Base-by-base conservation (phyloP, 306 rosid genomes). In the Begonia peltatifolia region DNA sequence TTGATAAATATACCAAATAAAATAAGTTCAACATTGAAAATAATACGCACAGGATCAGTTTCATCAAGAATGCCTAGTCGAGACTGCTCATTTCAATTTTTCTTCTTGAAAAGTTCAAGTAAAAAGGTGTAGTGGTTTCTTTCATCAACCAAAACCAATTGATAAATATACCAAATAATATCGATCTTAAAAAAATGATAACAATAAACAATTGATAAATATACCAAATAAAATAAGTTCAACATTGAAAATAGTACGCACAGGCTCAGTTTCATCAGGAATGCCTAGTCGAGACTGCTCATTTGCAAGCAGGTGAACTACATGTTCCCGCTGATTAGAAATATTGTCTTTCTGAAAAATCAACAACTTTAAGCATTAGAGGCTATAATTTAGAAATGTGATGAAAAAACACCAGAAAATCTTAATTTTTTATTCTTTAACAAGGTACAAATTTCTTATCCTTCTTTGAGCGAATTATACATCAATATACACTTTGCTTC, bases 271-370 rank as follows among this genome's bases (percentile, higher is more conserved):
- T 65, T 52, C 84, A 23, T 76, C 90, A 60, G 79, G 90, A 64
- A 74, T 67, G 68, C 74, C 67, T 68, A 85, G 87, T 56, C 74
- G 94, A 59, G 94, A 82, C 60, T 89, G 97, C 76, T 78, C 94
- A 50, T 89, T 89, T 16, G 95, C 87, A 69, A 89, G 93, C 47
- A 89, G 87, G 74, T 82, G 90, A 69, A 82, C 80, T 38, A 82
- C 58, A 61, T 89, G 90, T 65, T 89, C 97, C 0, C 83, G 87
- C 77, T 89, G 97, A 67, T 89, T 89, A 54, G 87, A 81, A 36
- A 85, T 82, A 63, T 80, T 89, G 63, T 85, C 97, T 79, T 78
- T 89, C 97, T 89, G 89, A 53, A 35, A 77, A 30, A 5, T 18
- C 57, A 66, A 63, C 6, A 64, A 69, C 49, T 53, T 35, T 50